Evolutionary conservation across 768 basidiomycete species (phyloP), one percentile per base, ranked within the genome.

Genomic region (Suillus alpinus): DNA sequence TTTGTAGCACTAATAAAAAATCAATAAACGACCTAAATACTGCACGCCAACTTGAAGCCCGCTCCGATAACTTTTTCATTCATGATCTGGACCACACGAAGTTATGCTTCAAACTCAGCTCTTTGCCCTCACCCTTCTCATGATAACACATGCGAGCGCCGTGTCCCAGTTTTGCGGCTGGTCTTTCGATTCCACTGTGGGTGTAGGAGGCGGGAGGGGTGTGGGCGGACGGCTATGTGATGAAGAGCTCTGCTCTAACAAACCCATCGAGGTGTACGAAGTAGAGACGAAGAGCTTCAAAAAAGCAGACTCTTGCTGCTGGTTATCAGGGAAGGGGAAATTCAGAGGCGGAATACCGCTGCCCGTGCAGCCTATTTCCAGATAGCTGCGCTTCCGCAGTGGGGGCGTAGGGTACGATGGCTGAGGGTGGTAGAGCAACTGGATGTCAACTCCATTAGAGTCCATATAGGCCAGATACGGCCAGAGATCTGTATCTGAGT

Each of bases 381-480:
- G 67, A 23, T 61, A 70, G 16, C 75, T 69, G 37, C 74, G 75
- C 41, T 73, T 75, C 8, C 71, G 77, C 44, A 86, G 77, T 16
- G 84, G 84, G 7, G 85, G 74, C n/a, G 57, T 46, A 18, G 69
- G 53, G 23, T 67, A 53, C 37, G 73, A 71, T 10, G 76, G 72
- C 49, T 75, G 77, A 6, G 86, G 82, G 52, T 81, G 81, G 69
- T 85, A 84, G n/a, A 86, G 70, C 59, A 84, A 76, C 58, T 78
- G 81, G 62, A 84, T 83, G 56, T 76, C 77, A 61, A 85, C 81
- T 43, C 76, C 80, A 58, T 77, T 79, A 2, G 83, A 80, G 66
- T 87, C 84, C 82, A 87, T 83, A 67, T 83, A 85, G 1, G 80
- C 79, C 37, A 87, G 76, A 67, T 85, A 86, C 36, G 86, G 84